Conservation (phyloP, 176 grass and related monocot species). For the Dendrocalamus sinicus region DNA sequence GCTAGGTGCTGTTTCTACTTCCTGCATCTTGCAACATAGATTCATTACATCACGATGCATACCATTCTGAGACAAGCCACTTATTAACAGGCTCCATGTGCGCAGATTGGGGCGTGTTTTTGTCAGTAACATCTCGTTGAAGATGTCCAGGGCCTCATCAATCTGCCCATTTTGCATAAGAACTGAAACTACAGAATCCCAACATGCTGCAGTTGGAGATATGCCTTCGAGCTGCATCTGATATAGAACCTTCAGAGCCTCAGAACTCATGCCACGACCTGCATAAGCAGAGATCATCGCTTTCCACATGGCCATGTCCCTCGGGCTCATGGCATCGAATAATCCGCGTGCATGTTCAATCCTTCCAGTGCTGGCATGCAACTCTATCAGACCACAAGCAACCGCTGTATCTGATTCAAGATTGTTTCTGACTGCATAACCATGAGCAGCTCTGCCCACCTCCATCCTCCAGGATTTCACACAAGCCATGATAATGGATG, state of each 20-base stretch:
- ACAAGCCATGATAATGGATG: slow-evolving; percentile 63
- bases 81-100: slow-evolving; percentile 65
- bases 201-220: slow-evolving; percentile 66
- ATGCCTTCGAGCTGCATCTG: slow-evolving; percentile 69
- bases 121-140: slow-evolving; percentile 66
- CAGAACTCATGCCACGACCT: slow-evolving; percentile 47
- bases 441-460: slow-evolving; percentile 73
- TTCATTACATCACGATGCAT: slow-evolving; percentile 52
- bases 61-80: slow-evolving; percentile 59
- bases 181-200: slow-evolving; percentile 50
- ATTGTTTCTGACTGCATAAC: slow-evolving; percentile 58
- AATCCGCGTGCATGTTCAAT: slow-evolving; percentile 49
- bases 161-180: slow-evolving; percentile 46
- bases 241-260: slow-evolving; percentile 62
- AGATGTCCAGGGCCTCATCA: slow-evolving; percentile 52
- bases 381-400: slow-evolving; percentile 65
- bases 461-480: slow-evolving; percentile 44
- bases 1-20: slow-evolving; percentile 61
- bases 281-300: slow-evolving; percentile 65
- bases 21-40: slow-evolving; percentile 60
- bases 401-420: slow-evolving; percentile 56
- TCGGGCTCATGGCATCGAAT: slow-evolving; percentile 47
- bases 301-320: slow-evolving; percentile 65
- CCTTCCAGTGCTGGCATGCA: slow-evolving; percentile 57
- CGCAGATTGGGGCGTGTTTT: slow-evolving; percentile 60